Evolutionary conservation across 805 yeast genomes (phyloP), one percentile per base, ranked within the genome.

Genomic region (Monosporozyma siamensis): DNA sequence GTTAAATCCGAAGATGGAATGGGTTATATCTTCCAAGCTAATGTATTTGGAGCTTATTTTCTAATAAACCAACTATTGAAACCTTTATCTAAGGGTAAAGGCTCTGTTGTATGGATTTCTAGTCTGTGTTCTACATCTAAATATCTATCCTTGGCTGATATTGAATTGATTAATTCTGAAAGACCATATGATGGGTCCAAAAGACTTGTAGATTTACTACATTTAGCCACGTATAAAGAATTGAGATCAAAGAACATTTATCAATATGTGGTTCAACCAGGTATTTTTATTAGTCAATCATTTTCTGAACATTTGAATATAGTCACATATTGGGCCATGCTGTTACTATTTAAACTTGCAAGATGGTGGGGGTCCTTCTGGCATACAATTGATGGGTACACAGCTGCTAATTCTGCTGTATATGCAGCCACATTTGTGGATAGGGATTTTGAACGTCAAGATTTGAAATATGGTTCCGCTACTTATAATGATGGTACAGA

Each of bases 21-120:
- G 68, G 97, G 97, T 2, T 67, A 82, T 24, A 84, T 87, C 4
- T 92, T 90, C 67, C 95, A 92, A 63, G 94, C 92, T 5, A 92
- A 92, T 58, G 95, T 89, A 18, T 86, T 92, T 64, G 95, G 95
- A 0, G 97, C 97, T 2, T 88, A 84, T 66, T 92, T 79, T 60
- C 66, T 92, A 43, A 70, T 89, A 41, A 83, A 81, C 50, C 77
- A 74, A 47, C 64, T 89, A 15, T 59, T 69, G 32, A 74, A 74
- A 2, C 63, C 76, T 26, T 64, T 89, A 14, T 51, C 65, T 7
- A 56, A 63, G 3, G 65, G 68, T 2, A 78, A 81, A 3, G 88
- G 90, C 0, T 71, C 74, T 44, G 67, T 87, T 26, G 66, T 88
- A 20, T 89, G 97, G 96, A 78, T 90, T 30, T 80, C 94, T 3